These are phyloP conservation scores for Parathielavia appendiculata DNA, from an alignment of 495 filamentous ascomycete genomes.

Conservation along the genomic window DNA sequence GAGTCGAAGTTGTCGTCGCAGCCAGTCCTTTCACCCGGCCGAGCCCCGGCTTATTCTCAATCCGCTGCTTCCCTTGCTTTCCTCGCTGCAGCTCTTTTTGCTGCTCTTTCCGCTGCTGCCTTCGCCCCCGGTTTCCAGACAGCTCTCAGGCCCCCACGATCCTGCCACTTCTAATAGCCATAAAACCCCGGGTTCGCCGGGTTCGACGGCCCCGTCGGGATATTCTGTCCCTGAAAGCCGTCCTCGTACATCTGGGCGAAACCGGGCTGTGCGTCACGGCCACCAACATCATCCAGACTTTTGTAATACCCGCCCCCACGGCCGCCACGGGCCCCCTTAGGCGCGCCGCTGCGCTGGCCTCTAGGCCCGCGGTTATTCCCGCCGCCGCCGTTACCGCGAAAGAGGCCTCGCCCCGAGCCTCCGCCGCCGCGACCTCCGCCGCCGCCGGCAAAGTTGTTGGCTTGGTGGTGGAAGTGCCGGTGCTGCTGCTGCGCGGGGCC, in stretches of 20 bases:
- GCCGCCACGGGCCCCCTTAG: slow-evolving; percentile 5
- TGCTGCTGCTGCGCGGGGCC: slow-evolving; percentile 12
- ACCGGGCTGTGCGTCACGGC: slow-evolving; percentile 34
- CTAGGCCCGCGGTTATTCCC: slow-evolving; percentile 18
- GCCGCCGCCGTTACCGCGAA: not conserved
- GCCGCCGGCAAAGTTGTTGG: not conserved
- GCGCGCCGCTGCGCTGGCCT: slow-evolving; percentile 27
- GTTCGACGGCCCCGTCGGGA: slow-evolving; percentile 19
- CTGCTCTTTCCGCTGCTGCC: no score
- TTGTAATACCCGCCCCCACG: slow-evolving; percentile 31
- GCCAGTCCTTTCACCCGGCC: no score
- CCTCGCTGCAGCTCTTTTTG: no score
- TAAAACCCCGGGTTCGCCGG: slow-evolving; percentile 14
- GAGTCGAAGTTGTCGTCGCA: no score
- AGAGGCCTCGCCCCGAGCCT: not conserved
- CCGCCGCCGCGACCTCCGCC: not conserved
- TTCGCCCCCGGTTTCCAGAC: no score
- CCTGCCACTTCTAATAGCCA: no score
- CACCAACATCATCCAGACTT: slow-evolving; percentile 40
- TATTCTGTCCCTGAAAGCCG: slow-evolving; percentile 15
- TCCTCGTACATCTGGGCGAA: slow-evolving; percentile 42
- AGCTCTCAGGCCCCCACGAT: no score
- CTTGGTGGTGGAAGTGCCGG: slow-evolving; percentile 24
- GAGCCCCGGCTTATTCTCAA: no score
- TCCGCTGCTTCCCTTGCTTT: no score